Percentiles rank a stretch among this genome's conserved stretches.
Conservation (phyloP, 495 filamentous ascomycete species). For the Aspergillus panamensis region DNA sequence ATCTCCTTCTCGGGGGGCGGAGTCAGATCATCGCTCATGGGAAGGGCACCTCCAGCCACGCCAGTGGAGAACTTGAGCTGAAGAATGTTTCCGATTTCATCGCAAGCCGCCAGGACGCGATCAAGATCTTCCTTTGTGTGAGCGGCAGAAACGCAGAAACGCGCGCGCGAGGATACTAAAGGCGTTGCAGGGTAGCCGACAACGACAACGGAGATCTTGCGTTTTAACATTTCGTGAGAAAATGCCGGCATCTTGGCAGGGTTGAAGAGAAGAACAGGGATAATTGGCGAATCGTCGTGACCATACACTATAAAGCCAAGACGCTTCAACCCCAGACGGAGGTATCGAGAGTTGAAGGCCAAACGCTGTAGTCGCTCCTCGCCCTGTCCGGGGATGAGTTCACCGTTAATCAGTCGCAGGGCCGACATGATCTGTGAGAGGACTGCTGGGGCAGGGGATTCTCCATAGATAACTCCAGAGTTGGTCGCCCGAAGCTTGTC, state of each 20-base stretch:
- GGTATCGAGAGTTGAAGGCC: conserved; percentile 97
- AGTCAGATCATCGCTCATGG: conserved; percentile 63
- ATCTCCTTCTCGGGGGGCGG: conserved; percentile 70
- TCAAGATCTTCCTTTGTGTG: conserved; percentile 99
- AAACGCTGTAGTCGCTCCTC: conserved; percentile 94
- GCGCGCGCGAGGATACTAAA: conserved; percentile 85
- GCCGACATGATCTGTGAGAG: conserved; percentile 83
- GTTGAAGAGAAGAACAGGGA: conserved; percentile 90
- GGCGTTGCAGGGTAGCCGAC: conserved; percentile 98
- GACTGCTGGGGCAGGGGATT: conserved; percentile 81
- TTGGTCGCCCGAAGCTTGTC: conserved; percentile 84
- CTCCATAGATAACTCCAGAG: conserved; percentile 81
- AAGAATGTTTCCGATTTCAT: conserved; percentile 86
- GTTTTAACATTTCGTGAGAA: conserved; percentile 94
- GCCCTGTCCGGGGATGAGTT: conserved; percentile 83
- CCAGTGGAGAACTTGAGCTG: conserved; percentile 96
- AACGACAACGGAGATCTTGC: conserved; percentile 97
- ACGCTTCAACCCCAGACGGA: conserved; percentile 92
- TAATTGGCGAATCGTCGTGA: conserved; percentile 96
- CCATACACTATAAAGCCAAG: conserved; percentile 96
- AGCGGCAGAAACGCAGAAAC: conserved; percentile 92
- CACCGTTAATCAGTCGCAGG: conserved; percentile 82
- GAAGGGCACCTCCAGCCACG: conserved; percentile 79
- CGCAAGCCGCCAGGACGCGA: conserved; percentile 81
- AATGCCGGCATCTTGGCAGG: conserved; percentile 98